Evolutionary conservation across 2,329 filamentous ascomycete species (phyloP), one percentile per base, ranked within the genome.

Genomic region (Pseudodiploospora longispora): DNA sequence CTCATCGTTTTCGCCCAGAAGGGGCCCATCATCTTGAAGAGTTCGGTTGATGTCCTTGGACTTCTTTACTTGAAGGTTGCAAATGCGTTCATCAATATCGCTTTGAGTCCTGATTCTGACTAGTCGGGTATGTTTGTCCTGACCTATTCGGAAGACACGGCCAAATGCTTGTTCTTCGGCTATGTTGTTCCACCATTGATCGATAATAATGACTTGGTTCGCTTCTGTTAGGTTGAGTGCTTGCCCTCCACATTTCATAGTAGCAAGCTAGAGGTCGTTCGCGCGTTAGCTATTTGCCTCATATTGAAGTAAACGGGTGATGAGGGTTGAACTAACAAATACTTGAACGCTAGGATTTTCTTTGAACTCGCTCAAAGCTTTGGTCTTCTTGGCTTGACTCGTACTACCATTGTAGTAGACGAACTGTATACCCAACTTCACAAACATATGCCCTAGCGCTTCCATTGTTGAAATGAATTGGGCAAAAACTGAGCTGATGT

Each of bases 81-180:
- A 7, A 5, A 46, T 39, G 2, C n/a, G 31, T 1, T 6, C 4
- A 6, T 43, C 44, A 4, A 38, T 33, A 4, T 5, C 6, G 9
- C 37, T 38, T 4, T 10, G 2, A 6, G 36, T 43, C 2, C 27
- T 34, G 5, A 46, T 42, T 1, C 31, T 42, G 10, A 46, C 44
- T 4, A 46, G 31, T 10, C 43, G 34, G 1, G 43, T 34, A 1
- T 12, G 7, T 4, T 46, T 46, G 6, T 38, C n/a, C 10, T 91
- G 85, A 0, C 83, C 83, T 3, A 82, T 78, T 5, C 85, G 72
- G 52, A 75, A 76, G 0, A 87, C 75, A 0, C 85, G 74, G 2
- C 65, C 65, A 34, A 72, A 72, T 0, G 76, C 81, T 53, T 87
- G 84, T n/a, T 78, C 64, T 51, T 87, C 81, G 0, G 69, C 59